Conservation (phyloP, 2,329 filamentous ascomycete genomes). For the Alternaria consortialis region DNA sequence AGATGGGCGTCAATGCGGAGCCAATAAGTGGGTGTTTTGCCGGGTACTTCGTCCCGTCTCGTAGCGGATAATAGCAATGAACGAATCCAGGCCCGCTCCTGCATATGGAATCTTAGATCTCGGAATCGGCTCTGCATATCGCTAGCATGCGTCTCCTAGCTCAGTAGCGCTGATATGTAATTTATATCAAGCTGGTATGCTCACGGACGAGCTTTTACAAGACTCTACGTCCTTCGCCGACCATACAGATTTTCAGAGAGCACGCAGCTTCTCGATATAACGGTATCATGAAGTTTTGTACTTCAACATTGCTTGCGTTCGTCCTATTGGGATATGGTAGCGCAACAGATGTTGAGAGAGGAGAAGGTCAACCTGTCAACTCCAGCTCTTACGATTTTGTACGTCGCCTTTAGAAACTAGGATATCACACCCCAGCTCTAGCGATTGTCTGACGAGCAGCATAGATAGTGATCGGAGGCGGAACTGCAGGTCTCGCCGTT, state of each 20-base stretch:
- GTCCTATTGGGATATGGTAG: constrained; percentile 10
- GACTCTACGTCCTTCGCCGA: not conserved
- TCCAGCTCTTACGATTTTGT: constrained; percentile 15
- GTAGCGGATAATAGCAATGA: constrained; percentile 13
- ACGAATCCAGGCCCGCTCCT: not conserved
- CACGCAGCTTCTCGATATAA: not conserved
- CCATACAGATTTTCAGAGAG: not conserved
- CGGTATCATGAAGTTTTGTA: constrained; percentile 17
- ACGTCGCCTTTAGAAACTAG: not conserved
- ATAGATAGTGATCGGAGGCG: constrained; percentile 35
- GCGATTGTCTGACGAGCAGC: not conserved
- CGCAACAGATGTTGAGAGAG: constrained; percentile 1
- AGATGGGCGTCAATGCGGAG: not conserved
- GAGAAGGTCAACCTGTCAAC: not conserved
- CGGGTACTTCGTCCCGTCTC: not conserved
- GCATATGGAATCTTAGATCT: constrained; percentile 4
- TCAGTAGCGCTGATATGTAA: constrained; percentile 4
- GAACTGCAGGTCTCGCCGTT: constrained; percentile 42
- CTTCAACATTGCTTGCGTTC: constrained; percentile 6
- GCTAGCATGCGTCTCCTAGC: constrained; percentile 8
- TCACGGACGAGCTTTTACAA: not conserved
- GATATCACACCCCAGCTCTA: not conserved
- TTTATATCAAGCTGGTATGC: not conserved
- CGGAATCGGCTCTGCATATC: constrained; percentile 3
- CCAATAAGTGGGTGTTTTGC: not conserved